Percentiles rank a stretch among this genome's conserved stretches.
Conservation (phyloP, 805 yeast species). For the Barnettozyma pratensis region DNA sequence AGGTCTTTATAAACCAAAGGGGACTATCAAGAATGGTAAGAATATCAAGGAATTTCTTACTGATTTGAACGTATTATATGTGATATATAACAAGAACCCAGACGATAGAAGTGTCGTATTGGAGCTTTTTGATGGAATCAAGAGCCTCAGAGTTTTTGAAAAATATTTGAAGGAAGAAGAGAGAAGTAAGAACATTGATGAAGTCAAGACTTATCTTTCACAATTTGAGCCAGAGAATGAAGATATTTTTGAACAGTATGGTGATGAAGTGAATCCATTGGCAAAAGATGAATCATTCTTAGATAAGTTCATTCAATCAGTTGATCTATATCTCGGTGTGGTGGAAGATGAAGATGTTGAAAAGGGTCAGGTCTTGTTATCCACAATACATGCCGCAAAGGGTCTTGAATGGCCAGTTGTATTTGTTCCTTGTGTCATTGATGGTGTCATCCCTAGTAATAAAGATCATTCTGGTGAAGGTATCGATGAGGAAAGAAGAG, state of each 20-base stretch:
- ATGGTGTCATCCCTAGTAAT: slow-evolving; percentile 59
- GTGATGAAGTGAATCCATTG: background rate
- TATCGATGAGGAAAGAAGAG: slow-evolving; percentile 74
- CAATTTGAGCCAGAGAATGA: background rate
- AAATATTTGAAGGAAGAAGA: slow-evolving; percentile 24
- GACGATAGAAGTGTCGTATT: slow-evolving; percentile 5
- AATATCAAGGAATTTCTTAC: background rate
- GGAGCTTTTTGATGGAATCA: slow-evolving; percentile 14
- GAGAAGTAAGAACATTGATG: slow-evolving; percentile 32
- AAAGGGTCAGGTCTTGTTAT: slow-evolving; percentile 42
- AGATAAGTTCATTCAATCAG: slow-evolving; percentile 31
- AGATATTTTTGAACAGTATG: slow-evolving; percentile 1
- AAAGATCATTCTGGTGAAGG: slow-evolving; percentile 24
- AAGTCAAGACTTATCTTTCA: slow-evolving; percentile 33
- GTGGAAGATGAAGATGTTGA: slow-evolving; percentile 17
- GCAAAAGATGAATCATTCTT: slow-evolving; percentile 18
- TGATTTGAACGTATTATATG: background rate
- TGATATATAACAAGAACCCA: background rate
- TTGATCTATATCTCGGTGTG: slow-evolving; percentile 30
- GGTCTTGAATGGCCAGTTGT: slow-evolving; percentile 97
- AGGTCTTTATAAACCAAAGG: background rate
- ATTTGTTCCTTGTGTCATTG: slow-evolving; percentile 67
- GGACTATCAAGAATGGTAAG: slow-evolving; percentile 7
- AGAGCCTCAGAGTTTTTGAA: background rate
- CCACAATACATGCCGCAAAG: slow-evolving; percentile 89